A percentile compares a stretch with the other conserved stretches of the same genome.
Evolutionary conservation across 306 rosid genomes (phyloP).

Genomic region (Prunus campanulata): DNA sequence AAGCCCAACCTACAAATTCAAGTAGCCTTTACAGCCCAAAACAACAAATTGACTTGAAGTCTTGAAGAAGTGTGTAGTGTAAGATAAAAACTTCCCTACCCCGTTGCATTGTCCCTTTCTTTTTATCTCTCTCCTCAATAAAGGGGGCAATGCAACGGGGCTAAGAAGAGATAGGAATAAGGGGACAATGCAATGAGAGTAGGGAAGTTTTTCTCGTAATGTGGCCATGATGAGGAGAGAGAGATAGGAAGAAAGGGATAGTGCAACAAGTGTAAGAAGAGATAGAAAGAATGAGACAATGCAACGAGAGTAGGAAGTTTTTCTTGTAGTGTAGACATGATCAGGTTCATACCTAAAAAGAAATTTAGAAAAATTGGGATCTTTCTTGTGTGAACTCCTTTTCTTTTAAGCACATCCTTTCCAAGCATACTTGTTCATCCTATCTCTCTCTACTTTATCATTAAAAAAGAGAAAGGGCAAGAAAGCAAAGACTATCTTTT

Average conservation of each 20-base stretch:
- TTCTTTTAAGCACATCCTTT: conserved; percentile 43
- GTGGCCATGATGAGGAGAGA: too few species aligned
- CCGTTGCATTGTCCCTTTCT: too few species aligned
- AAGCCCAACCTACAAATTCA: neutral
- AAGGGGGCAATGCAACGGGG: too few species aligned
- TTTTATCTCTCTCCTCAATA: too few species aligned
- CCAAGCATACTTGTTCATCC: conserved; percentile 38
- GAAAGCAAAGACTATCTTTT: conserved; percentile 59
- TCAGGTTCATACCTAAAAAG: conserved; percentile 14
- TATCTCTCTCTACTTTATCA: conserved; percentile 49
- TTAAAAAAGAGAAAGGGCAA: conserved; percentile 40
- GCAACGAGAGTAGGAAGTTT: too few species aligned
- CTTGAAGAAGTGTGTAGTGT: neutral
- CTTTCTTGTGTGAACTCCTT: conserved; percentile 43
- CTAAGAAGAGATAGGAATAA: too few species aligned
- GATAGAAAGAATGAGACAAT: too few species aligned
- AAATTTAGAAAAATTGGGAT: conserved; percentile 17
- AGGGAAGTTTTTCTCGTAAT: too few species aligned
- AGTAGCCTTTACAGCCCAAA: neutral
- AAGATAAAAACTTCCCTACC: too few species aligned
- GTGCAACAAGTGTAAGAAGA: too few species aligned
- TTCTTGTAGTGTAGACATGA: neutral
- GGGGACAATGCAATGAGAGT: too few species aligned
- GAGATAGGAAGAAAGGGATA: too few species aligned
- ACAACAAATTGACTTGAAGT: neutral